phyloP scores from a whole-genome alignment of 106 monocot species.

The Dendrobium huoshanense region DNA sequence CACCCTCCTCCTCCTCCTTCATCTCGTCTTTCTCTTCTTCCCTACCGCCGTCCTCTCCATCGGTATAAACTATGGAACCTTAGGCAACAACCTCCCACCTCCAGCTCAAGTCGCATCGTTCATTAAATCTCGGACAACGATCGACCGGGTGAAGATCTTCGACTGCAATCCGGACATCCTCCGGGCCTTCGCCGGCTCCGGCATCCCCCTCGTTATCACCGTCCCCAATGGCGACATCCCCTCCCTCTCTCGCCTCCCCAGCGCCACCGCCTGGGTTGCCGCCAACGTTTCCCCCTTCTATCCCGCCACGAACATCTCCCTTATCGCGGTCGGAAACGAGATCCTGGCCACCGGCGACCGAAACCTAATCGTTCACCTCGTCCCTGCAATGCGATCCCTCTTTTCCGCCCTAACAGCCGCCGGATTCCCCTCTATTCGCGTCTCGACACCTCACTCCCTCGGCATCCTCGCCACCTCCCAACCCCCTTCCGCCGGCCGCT shows the following conservation, averaged over 20 bases:
- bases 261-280: constrained; percentile 52
- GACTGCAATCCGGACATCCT: constrained; percentile 71
- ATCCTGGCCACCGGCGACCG: constrained; percentile 48
- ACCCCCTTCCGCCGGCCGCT: constrained; percentile 59
- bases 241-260: constrained; percentile 22
- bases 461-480: constrained; percentile 61
- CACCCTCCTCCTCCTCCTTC: constrained; percentile 12
- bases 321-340: constrained; percentile 80
- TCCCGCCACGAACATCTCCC: constrained; percentile 75
- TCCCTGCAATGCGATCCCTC: constrained; percentile 78
- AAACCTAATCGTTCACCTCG: constrained; percentile 54
- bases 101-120: constrained; percentile 73
- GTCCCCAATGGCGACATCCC: constrained; percentile 65
- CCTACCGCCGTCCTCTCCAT: constrained; percentile 28
- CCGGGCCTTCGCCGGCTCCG: constrained; percentile 68
- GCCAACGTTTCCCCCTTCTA: constrained; percentile 63
- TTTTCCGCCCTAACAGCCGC: constrained; percentile 35
- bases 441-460: constrained; percentile 85
- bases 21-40: background rate
- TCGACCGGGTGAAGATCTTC: constrained; percentile 83
- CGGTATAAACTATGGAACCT: constrained; percentile 85
- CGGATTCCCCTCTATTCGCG: constrained; percentile 33
- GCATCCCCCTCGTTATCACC: constrained; percentile 57
- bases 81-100: constrained; percentile 77
- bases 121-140: constrained; percentile 46